Base-by-base conservation (phyloP, 345 rosid genomes). In the Moricandia arvensis region DNA sequence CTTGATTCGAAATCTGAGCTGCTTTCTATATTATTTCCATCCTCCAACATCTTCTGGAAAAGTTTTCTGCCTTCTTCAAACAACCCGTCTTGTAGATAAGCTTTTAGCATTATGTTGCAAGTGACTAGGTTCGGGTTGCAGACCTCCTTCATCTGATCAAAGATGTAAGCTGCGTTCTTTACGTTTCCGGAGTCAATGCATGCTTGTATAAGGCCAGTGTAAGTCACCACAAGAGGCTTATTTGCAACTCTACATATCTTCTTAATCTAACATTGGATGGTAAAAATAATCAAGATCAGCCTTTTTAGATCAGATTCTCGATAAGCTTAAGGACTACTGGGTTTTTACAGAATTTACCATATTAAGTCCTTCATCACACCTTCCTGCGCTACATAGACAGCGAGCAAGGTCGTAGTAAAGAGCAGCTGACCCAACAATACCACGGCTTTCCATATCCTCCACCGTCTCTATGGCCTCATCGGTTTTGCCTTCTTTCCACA, bases 371-470 rank as follows among this genome's bases (percentile, higher is more conserved):
- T 94, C 96, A 57, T 80, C 77, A 80, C 91, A 90, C 82, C 95
- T 89, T 80, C 96, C 96, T 63, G 88, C 88, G 66, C 93, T 83
- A 75, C 95, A 90, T 59, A 94, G 97, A 81, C 98, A 94, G 41
- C 97, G 88, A 76, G 97, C 93, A 75, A 94, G 95, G 81, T 94
- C 97, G 49, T 89, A 94, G 84, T 94, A 94, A 37, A 94, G 91
- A 82, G 96, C 95, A 82, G 96, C 96, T 35, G 93, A 91, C 68
- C 97, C 98, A 75, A 94, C 96, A 75, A 91, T 85, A 67, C 98
- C 98, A 66, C 87, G 87, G 68, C 84, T 83, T 85, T 94, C 97
- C 98, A 91, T 94, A 24, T 84, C 88, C 78, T 82, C 80, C 72
- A 91, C 91, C 77, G 86, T 84, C 51, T 72, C 76, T 59, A 87